Evolutionary conservation across 225 moss, liverwort and hornwort genomes (phyloP), one percentile per base, ranked within the genome.

Genomic region (Antitrichia curtipendula): DNA sequence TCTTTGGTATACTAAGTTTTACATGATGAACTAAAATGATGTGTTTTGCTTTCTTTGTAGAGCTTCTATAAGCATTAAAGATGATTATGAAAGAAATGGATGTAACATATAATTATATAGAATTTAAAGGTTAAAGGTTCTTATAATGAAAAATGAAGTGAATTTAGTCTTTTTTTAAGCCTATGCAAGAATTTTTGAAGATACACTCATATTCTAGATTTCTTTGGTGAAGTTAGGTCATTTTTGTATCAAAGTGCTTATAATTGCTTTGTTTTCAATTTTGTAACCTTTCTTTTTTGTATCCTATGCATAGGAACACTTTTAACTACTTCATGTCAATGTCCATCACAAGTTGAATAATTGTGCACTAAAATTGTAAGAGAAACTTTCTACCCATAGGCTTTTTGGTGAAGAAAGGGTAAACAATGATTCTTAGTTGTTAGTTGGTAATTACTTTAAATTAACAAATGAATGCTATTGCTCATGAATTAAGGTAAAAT

Each of bases 311-410:
- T 0, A 1, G 2, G 13, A 47, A 31, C 0, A 31, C 4, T 73
- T 73, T 7, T 12, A 8, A 31, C 3, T 49, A 49, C 2, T 47
- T 3, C 0, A 1, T 74, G 4, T 4, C 19, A 49, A 31, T 74
- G 31, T 49, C 31, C 1, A 19, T 0, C 4, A 47, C 1, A 2
- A 0, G 1, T 73, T 32, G 1, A 49, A 49, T 76, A 10, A 53
- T 24, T 24, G 24, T 16, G 34, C 4, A 68, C 1, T 27, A 2
- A 58, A 16, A 8, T 49, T 86, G 20, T 27, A 29, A 31, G 9
- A 64, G 1, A 64, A 69, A 79, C 20, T 19, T 86, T 86, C 19
- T 43, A 75, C 11, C 13, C 3, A 3, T 8, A 59, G 5, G 24
- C 15, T n/a, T n/a, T 59, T 47, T 29, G 14, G 45, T 20, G 20